Evolutionary conservation across 768 basidiomycete genomes (phyloP), one percentile per base, ranked within the genome.

Genomic region (Leucocoprinus sp.): DNA sequence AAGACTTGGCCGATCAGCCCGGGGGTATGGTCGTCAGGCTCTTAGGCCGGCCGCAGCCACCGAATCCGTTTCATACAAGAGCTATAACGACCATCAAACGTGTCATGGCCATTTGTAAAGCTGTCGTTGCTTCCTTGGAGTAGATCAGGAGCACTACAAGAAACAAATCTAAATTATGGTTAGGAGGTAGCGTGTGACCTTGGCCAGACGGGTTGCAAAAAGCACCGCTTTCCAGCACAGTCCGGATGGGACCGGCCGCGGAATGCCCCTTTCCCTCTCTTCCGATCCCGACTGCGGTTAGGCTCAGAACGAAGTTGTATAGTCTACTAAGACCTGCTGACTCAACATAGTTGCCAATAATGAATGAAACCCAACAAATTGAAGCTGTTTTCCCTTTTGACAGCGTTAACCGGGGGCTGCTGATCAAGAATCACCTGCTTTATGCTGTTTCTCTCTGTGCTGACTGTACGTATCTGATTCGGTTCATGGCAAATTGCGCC

Each of bases 371-470:
- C n/a, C 29, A 21, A 24, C 46, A 48, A n/a, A n/a, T n/a, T n/a
- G n/a, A n/a, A n/a, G n/a, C 46, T 35, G 33, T 35, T 41, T 48
- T 39, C 9, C 33, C 8, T 23, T 12, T 28, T 14, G 17, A 17
- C 18, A 15, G 31, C 31, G 14, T 3, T 39, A 41, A 12, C 39
- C 46, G 39, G 46, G n/a, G 24, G 33, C 23, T 41, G 34, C 17
- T 48, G 46, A 35, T 47, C 35, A 21, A 34, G 45, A 39, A 47
- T 47, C 45, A 47, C 14, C 28, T 18, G 21, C 26, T 14, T 39
- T 37, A 36, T 36, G 44, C 12, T 18, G 17, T 38, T 31, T 45
- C 40, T 40, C 35, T 24, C 33, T 42, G 11, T 33, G 39, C 24
- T 42, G 26, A 41, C 15, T 27, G 24, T 26, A 28, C 14, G 24